Base-by-base conservation (phyloP, 78 protist species). In the Salpingoeca rosetta region DNA sequence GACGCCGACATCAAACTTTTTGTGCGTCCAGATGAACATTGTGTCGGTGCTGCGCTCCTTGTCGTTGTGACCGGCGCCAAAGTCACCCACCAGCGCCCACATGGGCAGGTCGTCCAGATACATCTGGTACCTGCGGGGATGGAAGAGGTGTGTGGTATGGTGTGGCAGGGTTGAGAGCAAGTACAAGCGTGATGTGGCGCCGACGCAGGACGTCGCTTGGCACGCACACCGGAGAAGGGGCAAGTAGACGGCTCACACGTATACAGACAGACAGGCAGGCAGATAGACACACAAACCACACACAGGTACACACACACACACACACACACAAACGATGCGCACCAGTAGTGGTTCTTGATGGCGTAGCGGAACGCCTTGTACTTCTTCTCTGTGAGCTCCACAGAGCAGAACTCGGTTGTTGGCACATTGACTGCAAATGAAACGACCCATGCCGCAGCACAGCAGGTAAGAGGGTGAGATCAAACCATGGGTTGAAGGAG, bases 21-120 rank as follows among this genome's bases (percentile, higher is more conserved):
- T 86, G 86, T 93, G 97, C 3, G 95, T 89, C 88, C 44, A 96
- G 26, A 96, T 28, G 73, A 39, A 78, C 51, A 2, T 25, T n/a
- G 41, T 24, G 45, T 45, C 72, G 84, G 76, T 37, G 45, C n/a
- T 79, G 35, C 26, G 17, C 36, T 72, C 56, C 38, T 73, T 39
- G 43, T 2, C 76, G 37, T 27, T 3, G 56, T 73, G 74, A 72
- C 12, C 51, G 7, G 2, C 38, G 35, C 45, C 35, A 11, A 44
- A 41, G 26, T 3, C 79, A 43, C 56, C 41, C 41, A 72, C 82
- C 25, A 40, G 82, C 2, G 82, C 96, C 98, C 98, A 94, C 41
- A 94, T 39, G n/a, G 98, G 98, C 26, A 96, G 91, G 40, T 92
- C 97, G 82, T 96, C 98, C 0, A 86, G 0, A 81, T 40, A 88